phyloP scores from a whole-genome alignment of 129 eudicot genomes.

The Daucus carota region DNA sequence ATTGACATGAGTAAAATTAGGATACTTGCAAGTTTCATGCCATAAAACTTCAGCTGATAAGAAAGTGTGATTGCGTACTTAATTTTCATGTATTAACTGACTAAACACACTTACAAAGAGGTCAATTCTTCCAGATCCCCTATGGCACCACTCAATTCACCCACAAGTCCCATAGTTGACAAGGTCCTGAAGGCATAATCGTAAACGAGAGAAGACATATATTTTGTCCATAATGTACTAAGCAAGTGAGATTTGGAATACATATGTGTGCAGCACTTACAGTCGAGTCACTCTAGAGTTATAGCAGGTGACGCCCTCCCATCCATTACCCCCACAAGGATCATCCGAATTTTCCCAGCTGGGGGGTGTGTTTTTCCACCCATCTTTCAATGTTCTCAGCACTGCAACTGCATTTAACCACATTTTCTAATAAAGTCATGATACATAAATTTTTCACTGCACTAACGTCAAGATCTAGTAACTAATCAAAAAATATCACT shows the following conservation, averaged over 20 bases:
- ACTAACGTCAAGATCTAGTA: too few relatives aligned
- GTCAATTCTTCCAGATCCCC: constrained; percentile 65
- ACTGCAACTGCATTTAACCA: constrained; percentile 44
- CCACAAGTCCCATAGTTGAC: constrained; percentile 73
- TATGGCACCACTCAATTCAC: constrained; percentile 69
- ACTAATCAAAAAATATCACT: background rate
- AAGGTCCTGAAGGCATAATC: constrained; percentile 38
- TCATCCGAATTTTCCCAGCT: constrained; percentile 69
- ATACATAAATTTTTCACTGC: too few relatives aligned
- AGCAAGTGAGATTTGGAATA: too few relatives aligned
- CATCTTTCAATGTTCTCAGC: constrained; percentile 59
- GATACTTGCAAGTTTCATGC: too few relatives aligned
- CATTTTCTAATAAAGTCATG: background rate
- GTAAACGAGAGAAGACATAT: too few relatives aligned
- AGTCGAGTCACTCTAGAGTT: constrained; percentile 48
- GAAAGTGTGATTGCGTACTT: too few relatives aligned
- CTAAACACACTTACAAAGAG: constrained; percentile 51
- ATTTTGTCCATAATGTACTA: too few relatives aligned
- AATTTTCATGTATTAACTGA: too few relatives aligned
- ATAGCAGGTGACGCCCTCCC: constrained; percentile 86
- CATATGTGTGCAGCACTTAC: constrained; percentile 22
- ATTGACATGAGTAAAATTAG: too few relatives aligned
- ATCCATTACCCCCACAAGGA: constrained; percentile 52
- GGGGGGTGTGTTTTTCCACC: constrained; percentile 73
- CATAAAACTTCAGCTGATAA: background rate